These are phyloP conservation scores for Rhexocercosporidium sp. DNA, from an alignment of 2,329 filamentous ascomycete species.

Conservation along the genomic window DNA sequence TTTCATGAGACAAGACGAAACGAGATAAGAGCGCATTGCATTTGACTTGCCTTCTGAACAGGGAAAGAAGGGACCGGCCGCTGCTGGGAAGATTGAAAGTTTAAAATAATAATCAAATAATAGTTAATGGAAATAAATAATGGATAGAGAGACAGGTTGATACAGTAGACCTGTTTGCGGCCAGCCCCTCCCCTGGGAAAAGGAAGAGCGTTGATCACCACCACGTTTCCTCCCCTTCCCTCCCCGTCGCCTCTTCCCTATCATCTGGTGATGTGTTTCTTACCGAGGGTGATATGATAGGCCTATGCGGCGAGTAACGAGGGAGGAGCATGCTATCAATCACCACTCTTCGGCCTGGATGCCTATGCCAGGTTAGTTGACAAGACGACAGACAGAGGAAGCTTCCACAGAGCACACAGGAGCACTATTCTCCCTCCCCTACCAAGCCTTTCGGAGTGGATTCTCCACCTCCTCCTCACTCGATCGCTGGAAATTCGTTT, in stretches of 20 bases:
- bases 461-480: neutral
- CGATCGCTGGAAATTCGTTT: slow-evolving; percentile 9
- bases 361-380: neutral
- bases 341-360: neutral
- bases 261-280: neutral
- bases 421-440: neutral
- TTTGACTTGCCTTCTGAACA: too few species aligned
- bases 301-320: neutral
- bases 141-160: neutral
- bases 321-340: neutral
- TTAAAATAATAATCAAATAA: neutral
- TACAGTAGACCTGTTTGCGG: too few species aligned
- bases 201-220: neutral
- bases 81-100: too few species aligned
- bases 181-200: too few species aligned
- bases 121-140: neutral
- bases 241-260: neutral
- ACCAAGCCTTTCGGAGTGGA: neutral
- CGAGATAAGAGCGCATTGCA: too few species aligned
- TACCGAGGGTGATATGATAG: neutral
- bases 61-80: neutral
- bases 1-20: slow-evolving; percentile 1
- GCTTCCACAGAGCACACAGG: neutral
- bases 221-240: neutral
- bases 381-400: neutral